Percentiles rank a stretch among this genome's conserved stretches.
These are phyloP conservation scores for Alternaria arborescens DNA, from an alignment of 2,329 filamentous ascomycete species.

Conservation along the genomic window DNA sequence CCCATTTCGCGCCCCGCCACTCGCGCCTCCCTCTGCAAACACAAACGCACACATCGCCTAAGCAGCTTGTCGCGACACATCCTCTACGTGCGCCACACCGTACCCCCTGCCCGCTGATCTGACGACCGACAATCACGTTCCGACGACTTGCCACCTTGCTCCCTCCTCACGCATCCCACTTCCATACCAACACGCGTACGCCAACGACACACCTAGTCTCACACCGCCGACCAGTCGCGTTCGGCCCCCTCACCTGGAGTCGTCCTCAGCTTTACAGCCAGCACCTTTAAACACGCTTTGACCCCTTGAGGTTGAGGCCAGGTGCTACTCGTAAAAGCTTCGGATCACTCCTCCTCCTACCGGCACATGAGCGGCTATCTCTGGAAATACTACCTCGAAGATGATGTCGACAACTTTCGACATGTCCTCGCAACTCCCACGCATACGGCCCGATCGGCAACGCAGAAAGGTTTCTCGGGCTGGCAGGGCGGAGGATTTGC, in stretches of 20 bases:
- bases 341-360: slow-evolving; percentile 50
- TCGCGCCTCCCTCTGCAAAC: slow-evolving; percentile 12
- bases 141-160: slow-evolving; percentile 24
- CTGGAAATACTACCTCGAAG: slow-evolving; percentile 96
- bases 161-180: slow-evolving; percentile 4
- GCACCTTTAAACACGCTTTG: slow-evolving; percentile 93
- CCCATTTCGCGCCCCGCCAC: slow-evolving; percentile 19
- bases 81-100: slow-evolving; percentile 5
- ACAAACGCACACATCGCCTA: slow-evolving; percentile 5
- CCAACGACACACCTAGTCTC: background rate
- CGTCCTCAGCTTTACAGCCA: slow-evolving; percentile 59
- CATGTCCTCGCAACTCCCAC: slow-evolving; percentile 80
- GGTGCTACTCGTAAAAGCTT: slow-evolving; percentile 71
- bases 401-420: slow-evolving; percentile 96
- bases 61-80: slow-evolving; percentile 4
- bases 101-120: background rate
- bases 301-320: slow-evolving; percentile 87
- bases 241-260: slow-evolving; percentile 42
- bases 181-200: background rate
- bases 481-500: slow-evolving; percentile 44
- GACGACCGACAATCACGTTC: slow-evolving; percentile 7
- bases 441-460: slow-evolving; percentile 63
- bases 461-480: slow-evolving; percentile 59
- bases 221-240: slow-evolving; percentile 36
- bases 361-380: slow-evolving; percentile 91